A percentile compares a stretch with the other conserved stretches of the same genome.
phyloP scores from a whole-genome alignment of 176 grass and related monocot genomes.

The Metroxylon sagu region DNA sequence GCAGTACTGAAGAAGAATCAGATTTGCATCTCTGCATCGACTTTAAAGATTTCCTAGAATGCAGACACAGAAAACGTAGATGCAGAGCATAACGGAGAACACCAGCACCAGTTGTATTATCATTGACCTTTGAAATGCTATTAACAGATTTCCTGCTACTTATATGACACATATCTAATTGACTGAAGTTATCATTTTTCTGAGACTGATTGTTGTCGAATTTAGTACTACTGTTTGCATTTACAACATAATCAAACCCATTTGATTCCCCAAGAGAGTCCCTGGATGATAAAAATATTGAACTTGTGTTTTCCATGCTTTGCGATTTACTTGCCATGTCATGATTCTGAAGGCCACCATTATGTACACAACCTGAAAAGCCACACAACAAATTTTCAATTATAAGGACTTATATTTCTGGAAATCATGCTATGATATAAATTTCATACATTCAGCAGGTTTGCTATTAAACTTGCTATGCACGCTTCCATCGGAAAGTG shows the following conservation, averaged over 20 bases:
- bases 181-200: slow-evolving; percentile 26
- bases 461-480: slow-evolving; percentile 48
- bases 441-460: slow-evolving; percentile 35
- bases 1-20: slow-evolving; percentile 34
- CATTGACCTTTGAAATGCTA: slow-evolving; percentile 47
- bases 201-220: too few relatives aligned
- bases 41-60: slow-evolving; percentile 49
- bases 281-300: slow-evolving; percentile 21
- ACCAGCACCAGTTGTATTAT: slow-evolving; percentile 34
- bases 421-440: too few relatives aligned
- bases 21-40: slow-evolving; percentile 52
- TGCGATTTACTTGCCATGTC: slow-evolving; percentile 8
- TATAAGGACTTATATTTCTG: too few relatives aligned
- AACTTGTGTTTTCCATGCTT: slow-evolving; percentile 7
- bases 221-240: slow-evolving; percentile 16
- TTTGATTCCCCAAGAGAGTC: slow-evolving; percentile 21
- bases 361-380: too few relatives aligned
- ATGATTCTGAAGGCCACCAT: slow-evolving; percentile 9
- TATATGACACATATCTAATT: slow-evolving; percentile 17
- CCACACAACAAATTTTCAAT: too few relatives aligned
- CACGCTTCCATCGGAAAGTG: slow-evolving; percentile 32
- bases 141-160: slow-evolving; percentile 30
- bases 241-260: slow-evolving; percentile 14
- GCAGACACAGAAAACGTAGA: slow-evolving; percentile 68
- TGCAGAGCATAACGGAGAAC: slow-evolving; percentile 93